Evolutionary conservation across 257 asterid species (phyloP), one percentile per base, ranked within the genome.

Genomic region (Gentiana straminea): DNA sequence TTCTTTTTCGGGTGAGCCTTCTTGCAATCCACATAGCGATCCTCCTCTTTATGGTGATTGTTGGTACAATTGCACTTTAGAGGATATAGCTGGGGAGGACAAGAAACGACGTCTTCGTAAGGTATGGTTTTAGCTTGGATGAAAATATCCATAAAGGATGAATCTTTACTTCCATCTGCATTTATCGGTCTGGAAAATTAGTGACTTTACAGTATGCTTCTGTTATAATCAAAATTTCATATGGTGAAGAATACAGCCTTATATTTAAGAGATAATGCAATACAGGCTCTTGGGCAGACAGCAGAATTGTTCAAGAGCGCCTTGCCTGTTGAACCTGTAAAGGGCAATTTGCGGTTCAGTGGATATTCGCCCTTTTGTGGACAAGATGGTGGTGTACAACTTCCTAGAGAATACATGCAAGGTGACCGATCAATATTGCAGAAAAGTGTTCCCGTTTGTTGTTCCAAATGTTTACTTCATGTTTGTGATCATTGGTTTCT

Each of bases 281-380:
- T 58, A 51, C 81, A 91, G 98, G 98, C 98, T 63, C 92, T 91
- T 1, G 97, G 81, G 68, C 95, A 85, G 66, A 87, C 98, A 63
- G 97, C 97, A 38, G 87, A 81, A 52, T 91, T 97, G 98, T 91
- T 91, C 69, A 85, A 64, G 73, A 80, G 80, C 70, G 95, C 96
- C 35, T 79, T 91, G 55, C 81, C 98, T 49, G 98, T 91, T 68
- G 99, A 92, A 74, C 94, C 97, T 35, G 95, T 92, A 12, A 84
- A 68, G 69, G 99, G 99, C 51, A 88, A 84, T 76, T 75, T 92
- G 75, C 84, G 97, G 56, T 70, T 92, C 81, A 92, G 99, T 73
- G 99, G 99, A 59, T 92, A 92, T 78, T 92, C 99, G 62, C 97
- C 99, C 13, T n/a, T n/a, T n/a, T 92, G 99, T 58, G 99, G 97